These are phyloP conservation scores for Thraustochytrium striatum DNA, from an alignment of 352 stramenopile genomes.

Conservation along the genomic window DNA sequence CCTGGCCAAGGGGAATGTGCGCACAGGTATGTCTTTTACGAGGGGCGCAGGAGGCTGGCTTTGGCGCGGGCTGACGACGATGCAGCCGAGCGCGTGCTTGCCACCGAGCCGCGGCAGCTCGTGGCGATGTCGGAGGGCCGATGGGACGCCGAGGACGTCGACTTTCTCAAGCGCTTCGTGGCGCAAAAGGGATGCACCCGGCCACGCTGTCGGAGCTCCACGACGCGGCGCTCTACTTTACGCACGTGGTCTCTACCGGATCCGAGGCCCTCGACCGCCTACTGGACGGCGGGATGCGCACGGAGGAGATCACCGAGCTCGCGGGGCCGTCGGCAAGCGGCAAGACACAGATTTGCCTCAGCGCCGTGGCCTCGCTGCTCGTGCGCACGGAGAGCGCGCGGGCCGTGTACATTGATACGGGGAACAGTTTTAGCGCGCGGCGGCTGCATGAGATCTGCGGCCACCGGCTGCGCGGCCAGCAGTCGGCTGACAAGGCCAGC, in stretches of 20 bases:
- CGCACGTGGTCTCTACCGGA: not conserved
- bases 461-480: not conserved
- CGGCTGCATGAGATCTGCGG: constrained; percentile 9
- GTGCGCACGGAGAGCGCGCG: not conserved
- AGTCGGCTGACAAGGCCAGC: not conserved
- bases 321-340: not conserved
- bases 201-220: constrained; percentile 7
- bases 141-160: constrained; percentile 13
- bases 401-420: constrained; percentile 4
- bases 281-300: constrained; percentile 11
- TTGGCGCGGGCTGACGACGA: no score
- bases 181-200: not conserved
- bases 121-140: not conserved
- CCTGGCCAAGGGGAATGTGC: no score
- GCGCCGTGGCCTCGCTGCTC: not conserved
- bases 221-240: not conserved
- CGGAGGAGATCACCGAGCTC: constrained; percentile 38
- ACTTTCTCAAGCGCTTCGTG: constrained; percentile 17
- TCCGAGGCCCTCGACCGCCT: not conserved
- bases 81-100: constrained; percentile 32
- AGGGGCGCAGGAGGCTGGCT: no score
- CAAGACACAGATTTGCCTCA: constrained; percentile 16
- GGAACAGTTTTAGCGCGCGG: not conserved
- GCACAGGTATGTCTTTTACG: no score
- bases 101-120: constrained; percentile 19